phyloP scores from a whole-genome alignment of 495 filamentous ascomycete genomes.

The Neurospora africana region DNA sequence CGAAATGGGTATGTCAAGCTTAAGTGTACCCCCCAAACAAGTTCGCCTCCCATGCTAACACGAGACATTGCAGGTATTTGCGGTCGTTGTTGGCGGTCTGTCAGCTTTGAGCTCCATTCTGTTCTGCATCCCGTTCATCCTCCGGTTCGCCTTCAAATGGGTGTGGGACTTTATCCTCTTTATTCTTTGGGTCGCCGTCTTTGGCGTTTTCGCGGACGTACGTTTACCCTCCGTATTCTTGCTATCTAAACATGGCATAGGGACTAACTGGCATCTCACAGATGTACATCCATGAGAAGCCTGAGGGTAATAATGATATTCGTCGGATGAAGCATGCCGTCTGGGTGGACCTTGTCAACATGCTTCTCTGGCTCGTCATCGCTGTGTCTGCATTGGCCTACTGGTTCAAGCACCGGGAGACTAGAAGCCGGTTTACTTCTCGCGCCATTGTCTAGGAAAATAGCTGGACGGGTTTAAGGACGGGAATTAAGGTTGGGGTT shows the following conservation, averaged over 20 bases:
- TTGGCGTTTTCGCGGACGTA: constrained; percentile 64
- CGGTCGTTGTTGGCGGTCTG: constrained; percentile 52
- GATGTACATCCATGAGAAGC: constrained; percentile 61
- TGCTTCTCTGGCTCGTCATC: constrained; percentile 60
- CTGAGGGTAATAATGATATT: constrained; percentile 48
- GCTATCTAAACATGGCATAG: neutral
- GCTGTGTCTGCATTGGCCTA: constrained; percentile 31
- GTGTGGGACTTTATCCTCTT: constrained; percentile 62
- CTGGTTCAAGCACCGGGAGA: constrained; percentile 33
- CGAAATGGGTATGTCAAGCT: constrained; percentile 51
- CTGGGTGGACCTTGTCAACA: constrained; percentile 68
- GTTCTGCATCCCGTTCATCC: constrained; percentile 51
- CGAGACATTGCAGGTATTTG: constrained; percentile 45
- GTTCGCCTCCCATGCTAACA: neutral
- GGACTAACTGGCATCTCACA: constrained; percentile 11
- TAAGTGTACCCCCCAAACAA: no score
- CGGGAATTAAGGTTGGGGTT: neutral
- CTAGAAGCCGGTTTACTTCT: constrained; percentile 36
- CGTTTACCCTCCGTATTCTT: neutral
- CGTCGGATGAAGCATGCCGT: constrained; percentile 76
- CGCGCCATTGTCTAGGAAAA: constrained; percentile 31
- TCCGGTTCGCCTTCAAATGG: constrained; percentile 44
- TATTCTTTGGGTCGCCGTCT: constrained; percentile 67
- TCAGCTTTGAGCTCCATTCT: constrained; percentile 50
- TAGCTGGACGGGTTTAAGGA: neutral